These are phyloP conservation scores for Camellia granthamiana DNA, from an alignment of 148 eudicot species.

Conservation along the genomic window DNA sequence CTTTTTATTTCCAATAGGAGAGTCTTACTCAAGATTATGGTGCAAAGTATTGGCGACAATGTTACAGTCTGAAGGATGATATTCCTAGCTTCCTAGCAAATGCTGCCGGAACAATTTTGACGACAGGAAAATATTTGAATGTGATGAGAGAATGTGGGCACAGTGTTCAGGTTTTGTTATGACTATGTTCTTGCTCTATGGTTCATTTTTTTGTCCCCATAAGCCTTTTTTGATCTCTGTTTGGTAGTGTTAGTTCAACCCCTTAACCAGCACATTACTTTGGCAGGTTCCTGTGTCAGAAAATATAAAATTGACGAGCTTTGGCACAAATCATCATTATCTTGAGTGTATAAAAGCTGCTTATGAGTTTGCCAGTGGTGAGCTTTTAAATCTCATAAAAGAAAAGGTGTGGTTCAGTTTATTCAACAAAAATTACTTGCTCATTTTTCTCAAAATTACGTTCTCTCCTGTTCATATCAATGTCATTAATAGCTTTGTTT, in stretches of 20 bases:
- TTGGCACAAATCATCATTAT: constrained; percentile 84
- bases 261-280: constrained; percentile 26
- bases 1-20: constrained; percentile 50
- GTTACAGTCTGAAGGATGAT: constrained; percentile 92
- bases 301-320: constrained; percentile 66
- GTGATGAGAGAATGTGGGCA: constrained; percentile 99
- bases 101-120: constrained; percentile 92
- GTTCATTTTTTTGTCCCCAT: constrained; percentile 7
- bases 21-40: constrained; percentile 92
- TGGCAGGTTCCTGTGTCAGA: constrained; percentile 77
- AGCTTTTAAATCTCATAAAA: constrained; percentile 80
- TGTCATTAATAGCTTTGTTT: constrained; percentile 10
- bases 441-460: background rate
- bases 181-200: constrained; percentile 10
- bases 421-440: background rate
- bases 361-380: constrained; percentile 95
- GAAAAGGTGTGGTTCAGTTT: constrained; percentile 61
- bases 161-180: constrained; percentile 66
- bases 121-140: constrained; percentile 94
- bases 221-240: background rate
- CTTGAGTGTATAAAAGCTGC: constrained; percentile 92
- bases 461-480: background rate
- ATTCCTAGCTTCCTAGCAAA: constrained; percentile 88
- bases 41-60: constrained; percentile 88
- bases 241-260: constrained; percentile 1